Percentiles rank a stretch among this genome's conserved stretches.
phyloP scores from a whole-genome alignment of 1,139 yeast species.

The Kodamaea alishanica region DNA sequence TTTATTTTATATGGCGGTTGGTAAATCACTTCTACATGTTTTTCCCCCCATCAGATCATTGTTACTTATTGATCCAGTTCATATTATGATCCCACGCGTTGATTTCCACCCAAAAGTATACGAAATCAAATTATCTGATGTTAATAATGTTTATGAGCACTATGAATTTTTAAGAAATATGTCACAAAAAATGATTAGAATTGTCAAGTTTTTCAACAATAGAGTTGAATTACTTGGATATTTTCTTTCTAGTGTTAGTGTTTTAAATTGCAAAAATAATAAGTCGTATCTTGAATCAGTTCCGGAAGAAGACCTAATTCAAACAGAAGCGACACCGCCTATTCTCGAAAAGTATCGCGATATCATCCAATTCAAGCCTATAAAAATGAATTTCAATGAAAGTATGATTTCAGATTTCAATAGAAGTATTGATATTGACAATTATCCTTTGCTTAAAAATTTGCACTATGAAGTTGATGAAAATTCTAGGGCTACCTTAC shows the following conservation, averaged over 20 bases:
- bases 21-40: slow-evolving; percentile 31
- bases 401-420: slow-evolving; percentile 18
- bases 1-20: slow-evolving; percentile 34
- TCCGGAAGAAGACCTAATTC: slow-evolving; percentile 6
- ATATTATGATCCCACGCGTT: slow-evolving; percentile 29
- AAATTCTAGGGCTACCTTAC: slow-evolving; percentile 2
- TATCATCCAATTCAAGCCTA: slow-evolving; percentile 22
- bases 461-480: slow-evolving; percentile 9
- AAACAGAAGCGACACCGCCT: neutral
- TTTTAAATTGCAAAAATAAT: slow-evolving; percentile 13
- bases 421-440: slow-evolving; percentile 16
- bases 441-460: slow-evolving; percentile 25
- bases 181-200: slow-evolving; percentile 22
- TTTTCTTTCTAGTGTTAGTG: slow-evolving; percentile 20
- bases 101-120: slow-evolving; percentile 28
- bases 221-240: slow-evolving; percentile 27
- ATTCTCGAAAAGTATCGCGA: slow-evolving; percentile 14
- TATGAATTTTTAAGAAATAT: slow-evolving; percentile 11
- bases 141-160: slow-evolving; percentile 7
- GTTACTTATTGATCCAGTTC: slow-evolving; percentile 33
- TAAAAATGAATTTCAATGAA: slow-evolving; percentile 23
- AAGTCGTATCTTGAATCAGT: slow-evolving; percentile 18
- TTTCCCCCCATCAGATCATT: slow-evolving; percentile 35
- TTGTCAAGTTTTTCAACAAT: slow-evolving; percentile 29
- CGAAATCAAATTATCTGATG: slow-evolving; percentile 13